phyloP scores from a whole-genome alignment of 805 yeast species.

The Candida nanaspora region DNA sequence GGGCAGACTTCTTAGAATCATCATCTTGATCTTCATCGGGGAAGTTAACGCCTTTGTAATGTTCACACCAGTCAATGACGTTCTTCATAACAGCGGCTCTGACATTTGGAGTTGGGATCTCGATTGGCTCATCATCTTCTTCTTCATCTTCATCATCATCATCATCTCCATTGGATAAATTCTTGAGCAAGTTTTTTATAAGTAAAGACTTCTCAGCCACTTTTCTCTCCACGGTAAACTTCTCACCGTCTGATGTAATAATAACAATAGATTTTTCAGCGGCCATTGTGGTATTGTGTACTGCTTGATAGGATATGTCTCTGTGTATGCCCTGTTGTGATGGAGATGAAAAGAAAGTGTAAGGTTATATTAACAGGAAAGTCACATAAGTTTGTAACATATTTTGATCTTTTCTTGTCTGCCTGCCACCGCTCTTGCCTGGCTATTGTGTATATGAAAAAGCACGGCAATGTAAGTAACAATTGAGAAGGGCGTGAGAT shows the following conservation, averaged over 20 bases:
- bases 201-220: conserved; percentile 84
- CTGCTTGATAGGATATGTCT: neutral
- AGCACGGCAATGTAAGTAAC: no score
- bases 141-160: conserved; percentile 30
- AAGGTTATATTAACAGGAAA: no score
- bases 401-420: no score
- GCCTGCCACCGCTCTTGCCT: no score
- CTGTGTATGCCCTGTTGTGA: neutral
- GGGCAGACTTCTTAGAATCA: conserved; percentile 80
- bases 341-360: no score
- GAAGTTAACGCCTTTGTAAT: conserved; percentile 74
- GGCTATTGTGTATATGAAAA: no score
- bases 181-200: conserved; percentile 81
- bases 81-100: conserved; percentile 75
- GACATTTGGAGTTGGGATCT: conserved; percentile 79
- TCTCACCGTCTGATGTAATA: conserved; percentile 76
- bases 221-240: conserved; percentile 66
- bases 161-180: conserved; percentile 31
- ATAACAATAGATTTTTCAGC: conserved; percentile 25
- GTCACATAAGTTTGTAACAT: no score
- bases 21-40: conserved; percentile 77
- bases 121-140: conserved; percentile 56
- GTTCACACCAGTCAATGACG: conserved; percentile 95
- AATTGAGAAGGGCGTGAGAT: no score
- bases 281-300: neutral